A percentile compares a stretch with the other conserved stretches of the same genome.
Evolutionary conservation across 2,329 filamentous ascomycete species (phyloP).

Genomic region (Alternaria ethzedia): DNA sequence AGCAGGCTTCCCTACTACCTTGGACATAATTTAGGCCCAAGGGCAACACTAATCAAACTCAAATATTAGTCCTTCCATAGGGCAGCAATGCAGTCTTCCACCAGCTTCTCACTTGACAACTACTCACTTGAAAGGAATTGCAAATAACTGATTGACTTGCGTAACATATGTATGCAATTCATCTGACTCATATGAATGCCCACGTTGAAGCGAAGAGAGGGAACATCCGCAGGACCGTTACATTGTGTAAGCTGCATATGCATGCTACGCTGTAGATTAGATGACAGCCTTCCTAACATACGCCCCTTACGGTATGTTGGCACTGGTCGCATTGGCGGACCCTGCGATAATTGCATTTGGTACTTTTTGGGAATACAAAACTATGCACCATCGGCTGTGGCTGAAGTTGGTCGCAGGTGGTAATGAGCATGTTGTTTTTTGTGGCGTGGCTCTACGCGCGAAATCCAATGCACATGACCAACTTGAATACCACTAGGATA

Average conservation of each 20-base stretch:
- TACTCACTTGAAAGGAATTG: neutral
- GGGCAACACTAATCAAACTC: neutral
- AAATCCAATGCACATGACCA: neutral
- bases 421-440: neutral
- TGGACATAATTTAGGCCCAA: neutral
- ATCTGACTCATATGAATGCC: slow-evolving; percentile 7
- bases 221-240: neutral
- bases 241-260: slow-evolving; percentile 9
- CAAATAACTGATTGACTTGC: too few relatives aligned
- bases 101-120: neutral
- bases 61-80: neutral
- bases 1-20: slow-evolving; percentile 6
- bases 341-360: neutral
- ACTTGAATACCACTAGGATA: neutral
- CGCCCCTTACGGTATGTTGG: neutral
- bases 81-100: neutral
- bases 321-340: neutral
- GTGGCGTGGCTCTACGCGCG: neutral
- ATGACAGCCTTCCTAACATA: slow-evolving; percentile 16
- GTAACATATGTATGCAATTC: neutral
- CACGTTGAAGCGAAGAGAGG: neutral
- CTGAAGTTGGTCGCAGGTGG: neutral
- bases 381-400: neutral
- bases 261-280: slow-evolving; percentile 5
- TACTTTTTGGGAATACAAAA: neutral